Conservation (phyloP, 2,329 filamentous ascomycete genomes). For the Cordyceps javanica region DNA sequence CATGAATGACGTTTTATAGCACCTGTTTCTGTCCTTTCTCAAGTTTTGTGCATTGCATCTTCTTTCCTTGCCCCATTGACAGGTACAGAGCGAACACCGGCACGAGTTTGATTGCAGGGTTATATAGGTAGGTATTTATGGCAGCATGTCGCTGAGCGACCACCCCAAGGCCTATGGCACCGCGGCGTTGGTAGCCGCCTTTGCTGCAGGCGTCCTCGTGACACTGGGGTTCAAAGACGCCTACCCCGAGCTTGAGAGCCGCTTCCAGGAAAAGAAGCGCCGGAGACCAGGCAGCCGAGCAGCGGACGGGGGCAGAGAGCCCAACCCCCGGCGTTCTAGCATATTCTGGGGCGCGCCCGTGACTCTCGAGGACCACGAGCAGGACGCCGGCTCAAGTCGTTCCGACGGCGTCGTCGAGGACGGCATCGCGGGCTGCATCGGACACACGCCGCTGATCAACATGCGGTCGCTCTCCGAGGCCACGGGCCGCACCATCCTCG, state of each 20-base stretch:
- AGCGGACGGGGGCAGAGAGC: slow-evolving; percentile 2
- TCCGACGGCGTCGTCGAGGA: slow-evolving; percentile 44
- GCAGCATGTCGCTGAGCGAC: slow-evolving; percentile 52
- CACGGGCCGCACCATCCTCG: slow-evolving; percentile 84
- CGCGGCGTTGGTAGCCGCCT: slow-evolving; percentile 63
- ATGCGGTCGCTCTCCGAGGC: slow-evolving; percentile 80
- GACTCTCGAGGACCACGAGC: slow-evolving; percentile 51
- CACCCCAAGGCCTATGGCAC: slow-evolving; percentile 58
- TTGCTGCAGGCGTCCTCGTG: slow-evolving; percentile 68
- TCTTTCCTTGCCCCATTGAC: background rate
- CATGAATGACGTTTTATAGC: background rate
- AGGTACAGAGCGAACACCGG: slow-evolving; percentile 1
- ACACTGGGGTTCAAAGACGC: slow-evolving; percentile 75
- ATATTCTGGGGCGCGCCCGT: slow-evolving; percentile 43
- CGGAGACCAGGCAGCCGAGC: slow-evolving; percentile 17
- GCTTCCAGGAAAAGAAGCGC: slow-evolving; percentile 49
- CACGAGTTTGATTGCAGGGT: no score
- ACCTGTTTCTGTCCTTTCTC: background rate
- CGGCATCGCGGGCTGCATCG: slow-evolving; percentile 87
- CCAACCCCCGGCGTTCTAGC: slow-evolving; percentile 31
- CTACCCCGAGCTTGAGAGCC: slow-evolving; percentile 65
- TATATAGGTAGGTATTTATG: no score
- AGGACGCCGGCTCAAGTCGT: slow-evolving; percentile 24
- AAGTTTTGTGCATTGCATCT: background rate
- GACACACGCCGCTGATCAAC: slow-evolving; percentile 82